These are phyloP conservation scores for Neopestalotiopsis rosae DNA, from an alignment of 2,329 filamentous ascomycete species.

Conservation along the genomic window DNA sequence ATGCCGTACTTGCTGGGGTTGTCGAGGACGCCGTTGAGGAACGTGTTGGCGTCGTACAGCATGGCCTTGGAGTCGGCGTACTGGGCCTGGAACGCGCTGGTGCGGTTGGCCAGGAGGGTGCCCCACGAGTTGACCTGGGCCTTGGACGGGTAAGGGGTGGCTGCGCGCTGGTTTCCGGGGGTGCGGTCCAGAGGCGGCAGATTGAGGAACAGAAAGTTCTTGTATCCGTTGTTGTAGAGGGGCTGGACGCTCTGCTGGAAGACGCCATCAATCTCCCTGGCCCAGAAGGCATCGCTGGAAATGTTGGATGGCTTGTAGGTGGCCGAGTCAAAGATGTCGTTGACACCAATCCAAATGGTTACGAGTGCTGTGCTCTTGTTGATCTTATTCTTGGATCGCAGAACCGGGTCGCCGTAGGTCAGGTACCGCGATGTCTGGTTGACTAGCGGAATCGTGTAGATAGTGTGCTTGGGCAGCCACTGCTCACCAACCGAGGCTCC, in stretches of 20 bases:
- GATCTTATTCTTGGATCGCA: conserved; percentile 31
- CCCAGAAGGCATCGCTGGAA: not conserved
- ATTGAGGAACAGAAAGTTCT: conserved; percentile 12
- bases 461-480: conserved; percentile 54
- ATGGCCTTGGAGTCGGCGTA: conserved; percentile 3
- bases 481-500: conserved; percentile 53
- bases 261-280: not conserved
- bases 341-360: conserved; percentile 9
- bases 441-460: conserved; percentile 53
- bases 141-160: not conserved
- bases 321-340: conserved; percentile 8
- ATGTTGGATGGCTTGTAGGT: conserved; percentile 7
- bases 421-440: conserved; percentile 56
- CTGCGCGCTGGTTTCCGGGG: not conserved
- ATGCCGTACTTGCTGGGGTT: not conserved
- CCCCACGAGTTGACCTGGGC: conserved; percentile 4
- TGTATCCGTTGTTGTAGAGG: not conserved
- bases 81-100: not conserved
- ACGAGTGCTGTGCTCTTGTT: conserved; percentile 47
- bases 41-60: conserved; percentile 3
- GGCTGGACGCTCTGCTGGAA: conserved; percentile 6
- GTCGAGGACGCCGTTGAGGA: conserved; percentile 4
- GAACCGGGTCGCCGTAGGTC: conserved; percentile 47
- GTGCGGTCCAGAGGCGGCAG: conserved; percentile 9
- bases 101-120: not conserved